phyloP scores from a whole-genome alignment of 2,329 filamentous ascomycete genomes.

The Venturia aucupariae region DNA sequence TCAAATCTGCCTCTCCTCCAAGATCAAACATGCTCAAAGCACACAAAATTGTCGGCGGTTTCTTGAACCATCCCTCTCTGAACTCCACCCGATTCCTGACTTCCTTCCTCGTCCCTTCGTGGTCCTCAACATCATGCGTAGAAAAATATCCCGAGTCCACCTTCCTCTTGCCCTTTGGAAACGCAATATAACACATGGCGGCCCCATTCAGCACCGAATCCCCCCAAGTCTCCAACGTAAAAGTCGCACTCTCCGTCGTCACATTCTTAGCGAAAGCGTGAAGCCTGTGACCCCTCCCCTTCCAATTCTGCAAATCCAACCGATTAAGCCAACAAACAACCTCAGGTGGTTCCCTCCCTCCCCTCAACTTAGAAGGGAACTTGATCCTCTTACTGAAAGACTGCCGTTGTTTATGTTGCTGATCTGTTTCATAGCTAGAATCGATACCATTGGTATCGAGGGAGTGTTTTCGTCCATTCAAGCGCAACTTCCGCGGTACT shows the following conservation, averaged over 20 bases:
- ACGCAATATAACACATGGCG: slow-evolving; percentile 25
- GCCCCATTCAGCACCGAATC: slow-evolving; percentile 21
- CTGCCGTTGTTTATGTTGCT: background rate
- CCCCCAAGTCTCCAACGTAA: slow-evolving; percentile 22
- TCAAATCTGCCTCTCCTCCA: slow-evolving; percentile 21
- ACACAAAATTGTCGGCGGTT: slow-evolving; percentile 22
- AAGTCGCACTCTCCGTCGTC: slow-evolving; percentile 19
- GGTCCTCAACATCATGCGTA: slow-evolving; percentile 17
- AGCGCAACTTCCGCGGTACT: background rate
- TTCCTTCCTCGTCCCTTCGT: slow-evolving; percentile 17
- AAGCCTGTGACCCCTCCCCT: slow-evolving; percentile 20
- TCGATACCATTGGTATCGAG: slow-evolving; percentile 1
- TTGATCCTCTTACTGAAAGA: slow-evolving; percentile 10
- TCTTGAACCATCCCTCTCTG: slow-evolving; percentile 17
- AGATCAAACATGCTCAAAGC: slow-evolving; percentile 24
- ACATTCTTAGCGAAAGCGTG: slow-evolving; percentile 19
- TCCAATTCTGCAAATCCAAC: slow-evolving; percentile 19
- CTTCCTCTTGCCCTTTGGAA: slow-evolving; percentile 20
- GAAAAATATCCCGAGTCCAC: slow-evolving; percentile 22
- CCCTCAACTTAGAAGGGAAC: slow-evolving; percentile 19
- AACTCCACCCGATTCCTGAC: slow-evolving; percentile 20
- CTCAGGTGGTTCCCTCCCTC: slow-evolving; percentile 16
- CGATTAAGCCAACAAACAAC: slow-evolving; percentile 24
- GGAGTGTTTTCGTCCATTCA: background rate
- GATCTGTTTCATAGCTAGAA: background rate